Evolutionary conservation across 148 eudicot genomes (phyloP).

Genomic region (Pouteria glomerata): DNA sequence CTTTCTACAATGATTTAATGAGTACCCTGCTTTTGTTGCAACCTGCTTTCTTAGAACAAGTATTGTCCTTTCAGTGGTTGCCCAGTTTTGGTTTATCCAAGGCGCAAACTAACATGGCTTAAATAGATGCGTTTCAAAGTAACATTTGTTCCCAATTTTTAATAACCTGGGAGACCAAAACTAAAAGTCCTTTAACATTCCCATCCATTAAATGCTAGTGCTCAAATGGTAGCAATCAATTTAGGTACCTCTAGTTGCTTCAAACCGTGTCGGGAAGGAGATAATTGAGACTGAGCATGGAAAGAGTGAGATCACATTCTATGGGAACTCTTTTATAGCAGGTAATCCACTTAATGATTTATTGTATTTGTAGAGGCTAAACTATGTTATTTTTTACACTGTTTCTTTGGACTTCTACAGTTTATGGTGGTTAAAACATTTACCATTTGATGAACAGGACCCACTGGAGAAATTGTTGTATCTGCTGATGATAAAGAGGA

Average conservation of each 20-base stretch:
- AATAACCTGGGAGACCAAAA: neutral
- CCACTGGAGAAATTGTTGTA: slow-evolving; percentile 81
- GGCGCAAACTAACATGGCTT: neutral
- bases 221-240: slow-evolving; percentile 2
- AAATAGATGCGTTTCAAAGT: neutral
- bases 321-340: slow-evolving; percentile 94
- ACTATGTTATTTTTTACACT: neutral
- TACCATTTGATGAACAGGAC: slow-evolving; percentile 40
- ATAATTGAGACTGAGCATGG: slow-evolving; percentile 86
- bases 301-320: slow-evolving; percentile 90
- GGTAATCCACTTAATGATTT: slow-evolving; percentile 35
- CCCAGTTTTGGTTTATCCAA: neutral
- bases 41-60: neutral
- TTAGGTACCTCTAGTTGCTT: slow-evolving; percentile 87
- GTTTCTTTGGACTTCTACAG: neutral
- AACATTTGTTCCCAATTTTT: neutral
- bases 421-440: neutral
- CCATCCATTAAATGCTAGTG: neutral
- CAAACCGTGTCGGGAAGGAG: slow-evolving; percentile 92
- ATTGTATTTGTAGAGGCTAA: neutral
- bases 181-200: neutral
- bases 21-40: neutral
- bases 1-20: neutral
- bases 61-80: neutral
- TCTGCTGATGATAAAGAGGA: slow-evolving; percentile 77